These are phyloP conservation scores for Hypsizygus marmoreus DNA, from an alignment of 768 basidiomycete genomes.

Conservation along the genomic window DNA sequence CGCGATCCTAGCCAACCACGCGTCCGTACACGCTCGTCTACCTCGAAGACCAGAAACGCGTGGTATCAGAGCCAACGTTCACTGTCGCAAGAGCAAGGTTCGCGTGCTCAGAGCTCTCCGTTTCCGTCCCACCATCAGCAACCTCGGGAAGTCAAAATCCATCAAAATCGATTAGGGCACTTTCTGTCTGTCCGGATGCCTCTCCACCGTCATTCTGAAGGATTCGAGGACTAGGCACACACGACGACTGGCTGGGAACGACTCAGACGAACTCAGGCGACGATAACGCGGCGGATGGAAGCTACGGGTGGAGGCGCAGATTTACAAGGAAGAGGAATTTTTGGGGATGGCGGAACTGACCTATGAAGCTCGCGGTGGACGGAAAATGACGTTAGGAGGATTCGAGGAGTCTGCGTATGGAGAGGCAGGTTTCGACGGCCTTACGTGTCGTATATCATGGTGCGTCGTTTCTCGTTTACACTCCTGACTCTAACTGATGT, in stretches of 20 bases:
- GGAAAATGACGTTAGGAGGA: slow-evolving; percentile 91
- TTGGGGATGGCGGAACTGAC: slow-evolving; percentile 95
- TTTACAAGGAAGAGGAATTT: slow-evolving; percentile 82
- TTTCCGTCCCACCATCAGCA: slow-evolving; percentile 89
- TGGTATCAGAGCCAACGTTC: slow-evolving; percentile 91
- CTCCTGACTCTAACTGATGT: not conserved
- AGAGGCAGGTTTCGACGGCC: slow-evolving; percentile 88
- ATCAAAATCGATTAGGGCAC: slow-evolving; percentile 94
- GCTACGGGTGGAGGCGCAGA: slow-evolving; percentile 92
- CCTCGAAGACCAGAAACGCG: slow-evolving; percentile 94
- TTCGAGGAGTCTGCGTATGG: slow-evolving; percentile 85
- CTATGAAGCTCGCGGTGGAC: slow-evolving; percentile 95
- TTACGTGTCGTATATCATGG: slow-evolving; percentile 93
- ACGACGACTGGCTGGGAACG: slow-evolving; percentile 92
- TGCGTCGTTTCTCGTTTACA: slow-evolving; percentile 54
- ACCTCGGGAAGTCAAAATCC: slow-evolving; percentile 87
- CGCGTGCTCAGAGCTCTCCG: slow-evolving; percentile 95
- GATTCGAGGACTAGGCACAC: slow-evolving; percentile 92
- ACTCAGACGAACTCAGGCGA: slow-evolving; percentile 95
- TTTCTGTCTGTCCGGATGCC: slow-evolving; percentile 89
- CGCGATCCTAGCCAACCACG: slow-evolving; percentile 89
- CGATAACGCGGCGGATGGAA: slow-evolving; percentile 96
- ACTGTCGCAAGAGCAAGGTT: slow-evolving; percentile 78
- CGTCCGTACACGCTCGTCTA: slow-evolving; percentile 88
- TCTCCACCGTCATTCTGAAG: slow-evolving; percentile 92